Percentiles rank a stretch among this genome's conserved stretches.
Conservation (phyloP, 2,329 filamentous ascomycete species). For the Fusarium sp. region DNA sequence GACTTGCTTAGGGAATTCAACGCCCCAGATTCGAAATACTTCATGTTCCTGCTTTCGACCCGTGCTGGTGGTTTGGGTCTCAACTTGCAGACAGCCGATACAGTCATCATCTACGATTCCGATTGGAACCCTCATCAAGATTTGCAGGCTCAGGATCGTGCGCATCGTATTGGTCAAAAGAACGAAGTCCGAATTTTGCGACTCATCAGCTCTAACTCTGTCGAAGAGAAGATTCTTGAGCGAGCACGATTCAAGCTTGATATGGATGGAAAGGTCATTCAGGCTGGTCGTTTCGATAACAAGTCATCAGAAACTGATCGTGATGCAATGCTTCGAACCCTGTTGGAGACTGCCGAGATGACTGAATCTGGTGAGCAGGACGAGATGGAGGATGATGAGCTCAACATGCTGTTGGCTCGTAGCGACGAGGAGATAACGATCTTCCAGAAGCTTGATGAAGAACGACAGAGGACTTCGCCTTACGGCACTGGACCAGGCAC, state of each 20-base stretch:
- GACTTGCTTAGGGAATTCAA: conserved; percentile 92
- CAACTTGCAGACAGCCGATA: conserved; percentile 97
- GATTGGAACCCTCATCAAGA: conserved; percentile 99
- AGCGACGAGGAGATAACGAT: conserved; percentile 80
- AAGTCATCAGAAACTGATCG: conserved; percentile 98
- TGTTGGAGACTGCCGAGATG: conserved; percentile 86
- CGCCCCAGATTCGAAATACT: conserved; percentile 88
- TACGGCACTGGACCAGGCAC: conserved; percentile 77
- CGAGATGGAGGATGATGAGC: conserved; percentile 98
- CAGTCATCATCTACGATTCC: conserved; percentile 99
- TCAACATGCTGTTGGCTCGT: conserved; percentile 94
- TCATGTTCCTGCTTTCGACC: conserved; percentile 98
- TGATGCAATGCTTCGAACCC: conserved; percentile 93
- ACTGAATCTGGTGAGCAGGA: conserved; percentile 81
- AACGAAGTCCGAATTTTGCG: conserved; percentile 98
- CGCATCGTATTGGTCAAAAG: conserved; percentile 99
- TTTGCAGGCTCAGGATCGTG: conserved; percentile 98
- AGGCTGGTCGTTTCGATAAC: conserved; percentile 99
- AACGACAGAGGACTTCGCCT: conserved; percentile 71
- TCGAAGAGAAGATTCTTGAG: conserved; percentile 98
- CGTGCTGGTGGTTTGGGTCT: conserved; percentile 97
- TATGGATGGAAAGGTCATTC: conserved; percentile 99
- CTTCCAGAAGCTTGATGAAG: conserved; percentile 87
- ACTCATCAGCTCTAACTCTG: conserved; percentile 95
- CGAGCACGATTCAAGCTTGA: conserved; percentile 97